phyloP scores from a whole-genome alignment of 768 basidiomycete species.

The Botryobasidium botryosum region DNA sequence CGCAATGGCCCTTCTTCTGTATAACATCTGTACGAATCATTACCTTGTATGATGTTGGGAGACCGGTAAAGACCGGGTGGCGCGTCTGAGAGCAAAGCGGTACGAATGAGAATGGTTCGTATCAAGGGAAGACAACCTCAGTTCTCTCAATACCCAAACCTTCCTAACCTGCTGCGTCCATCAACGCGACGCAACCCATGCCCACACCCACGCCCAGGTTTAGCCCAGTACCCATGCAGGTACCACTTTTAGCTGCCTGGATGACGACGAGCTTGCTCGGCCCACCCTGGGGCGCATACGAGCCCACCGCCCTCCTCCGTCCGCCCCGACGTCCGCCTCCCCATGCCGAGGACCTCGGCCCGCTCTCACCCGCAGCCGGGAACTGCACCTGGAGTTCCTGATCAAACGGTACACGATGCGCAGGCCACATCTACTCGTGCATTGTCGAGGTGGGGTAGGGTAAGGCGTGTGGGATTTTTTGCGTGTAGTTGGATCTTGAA shows the following conservation, averaged over 20 bases:
- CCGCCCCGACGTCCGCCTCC: slow-evolving; percentile 68
- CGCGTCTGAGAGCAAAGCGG: no score
- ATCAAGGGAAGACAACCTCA: no score
- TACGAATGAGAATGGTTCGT: no score
- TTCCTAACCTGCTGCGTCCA: not conserved
- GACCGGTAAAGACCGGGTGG: no score
- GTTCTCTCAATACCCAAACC: slow-evolving; percentile 8
- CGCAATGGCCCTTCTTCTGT: no score
- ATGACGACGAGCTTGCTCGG: slow-evolving; percentile 81
- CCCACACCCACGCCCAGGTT: no score
- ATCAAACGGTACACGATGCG: slow-evolving; percentile 55
- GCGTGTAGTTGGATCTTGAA: slow-evolving; percentile 88
- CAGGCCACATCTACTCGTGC: slow-evolving; percentile 59
- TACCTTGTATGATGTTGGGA: no score
- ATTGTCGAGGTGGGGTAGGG: slow-evolving; percentile 95
- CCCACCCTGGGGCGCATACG: slow-evolving; percentile 71
- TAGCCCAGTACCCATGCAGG: not conserved
- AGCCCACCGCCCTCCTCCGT: slow-evolving; percentile 42
- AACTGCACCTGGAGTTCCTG: slow-evolving; percentile 49
- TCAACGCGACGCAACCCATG: not conserved
- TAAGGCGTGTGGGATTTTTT: slow-evolving; percentile 79
- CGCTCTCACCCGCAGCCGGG: slow-evolving; percentile 36
- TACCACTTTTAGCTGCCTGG: slow-evolving; percentile 44
- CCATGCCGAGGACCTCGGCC: slow-evolving; percentile 78
- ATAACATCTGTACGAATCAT: no score